Evolutionary conservation across 2,329 filamentous ascomycete genomes (phyloP), one percentile per base, ranked within the genome.

Genomic region (Penicillium sp.): DNA sequence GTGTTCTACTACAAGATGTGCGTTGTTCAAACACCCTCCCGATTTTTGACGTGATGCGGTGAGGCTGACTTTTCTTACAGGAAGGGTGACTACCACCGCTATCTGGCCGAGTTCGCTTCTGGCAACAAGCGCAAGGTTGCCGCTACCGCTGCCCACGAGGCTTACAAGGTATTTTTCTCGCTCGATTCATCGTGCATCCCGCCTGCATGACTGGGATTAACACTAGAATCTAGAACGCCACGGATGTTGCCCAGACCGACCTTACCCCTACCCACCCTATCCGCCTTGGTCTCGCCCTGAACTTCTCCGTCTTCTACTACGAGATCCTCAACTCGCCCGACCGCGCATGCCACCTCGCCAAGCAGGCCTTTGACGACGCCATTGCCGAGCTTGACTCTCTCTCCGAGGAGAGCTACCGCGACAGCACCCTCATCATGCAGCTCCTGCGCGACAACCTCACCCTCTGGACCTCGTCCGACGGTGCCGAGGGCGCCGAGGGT

Each of bases 1-100:
- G 94, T 98, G 78, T 98, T 98, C 83, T 98, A 98, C 86, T 93
- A 97, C 90, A 98, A 98, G 89, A 98, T 98, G 94, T 97, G 45
- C n/a, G 67, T 68, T 20, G 6, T 11, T 5, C 6, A n/a, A 6
- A 4, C 4, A 4, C 7, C 5, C 14, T 5, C 4, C 28, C 17
- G 12, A 47, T 34, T 34, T 17, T 17, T 6, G 34, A 28, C 55
- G 48, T 54, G 94, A 86, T 90, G 90, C 82, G 94, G 94, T 88
- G 84, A 85, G 75, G 89, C 92, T 78, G 91, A 93, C 71, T 25
- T 11, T 35, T 92, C 79, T 90, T 68, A 77, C 69, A 96, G 93
- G 93, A 97, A 96, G 91, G 94, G 94, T 81, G 94, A 97, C 83
- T 97, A 97, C 86, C 92, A 97, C 88, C 92, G 93, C 78, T 97